Percentiles rank a stretch among this genome's conserved stretches.
phyloP scores from a whole-genome alignment of 768 basidiomycete species.

The Candolleomyces aberdarensis region DNA sequence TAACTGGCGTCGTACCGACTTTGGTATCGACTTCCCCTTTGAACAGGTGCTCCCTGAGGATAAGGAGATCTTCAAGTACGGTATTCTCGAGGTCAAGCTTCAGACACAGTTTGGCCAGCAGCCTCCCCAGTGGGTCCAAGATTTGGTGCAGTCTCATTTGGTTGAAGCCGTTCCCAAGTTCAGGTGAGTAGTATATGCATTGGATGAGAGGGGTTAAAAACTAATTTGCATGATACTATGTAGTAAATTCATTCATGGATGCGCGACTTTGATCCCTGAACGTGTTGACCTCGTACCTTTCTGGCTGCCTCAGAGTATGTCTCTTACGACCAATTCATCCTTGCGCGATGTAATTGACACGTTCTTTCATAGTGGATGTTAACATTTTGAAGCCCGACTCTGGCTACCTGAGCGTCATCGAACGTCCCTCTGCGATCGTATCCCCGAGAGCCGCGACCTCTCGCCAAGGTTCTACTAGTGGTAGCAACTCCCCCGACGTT shows the following conservation, averaged over 20 bases:
- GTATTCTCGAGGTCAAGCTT: constrained; percentile 94
- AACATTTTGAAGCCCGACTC: constrained; percentile 94
- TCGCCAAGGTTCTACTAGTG: constrained; percentile 26
- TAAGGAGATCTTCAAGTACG: constrained; percentile 95
- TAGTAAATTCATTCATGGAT: constrained; percentile 96
- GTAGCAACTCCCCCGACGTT: constrained; percentile 12
- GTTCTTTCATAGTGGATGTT: constrained; percentile 67
- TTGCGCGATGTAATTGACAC: constrained; percentile 1
- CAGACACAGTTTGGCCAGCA: constrained; percentile 96
- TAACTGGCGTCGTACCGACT: constrained; percentile 94
- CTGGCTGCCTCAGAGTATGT: constrained; percentile 93
- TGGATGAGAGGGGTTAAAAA: not conserved
- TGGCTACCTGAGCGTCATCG: constrained; percentile 66
- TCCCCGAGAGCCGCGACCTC: constrained; percentile 45
- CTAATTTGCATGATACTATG: constrained; percentile 6
- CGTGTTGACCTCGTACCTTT: constrained; percentile 96
- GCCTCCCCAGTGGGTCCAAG: constrained; percentile 94
- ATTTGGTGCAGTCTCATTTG: constrained; percentile 91
- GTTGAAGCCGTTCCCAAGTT: constrained; percentile 99
- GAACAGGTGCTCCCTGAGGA: constrained; percentile 70
- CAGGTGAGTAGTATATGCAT: constrained; percentile 46
- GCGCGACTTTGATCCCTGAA: constrained; percentile 86
- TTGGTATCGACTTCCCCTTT: constrained; percentile 92
- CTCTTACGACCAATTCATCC: not conserved
- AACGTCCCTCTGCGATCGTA: constrained; percentile 57